These are phyloP conservation scores for Peniophora sp. DNA, from an alignment of 1,284 basidiomycete species.

Conservation along the genomic window DNA sequence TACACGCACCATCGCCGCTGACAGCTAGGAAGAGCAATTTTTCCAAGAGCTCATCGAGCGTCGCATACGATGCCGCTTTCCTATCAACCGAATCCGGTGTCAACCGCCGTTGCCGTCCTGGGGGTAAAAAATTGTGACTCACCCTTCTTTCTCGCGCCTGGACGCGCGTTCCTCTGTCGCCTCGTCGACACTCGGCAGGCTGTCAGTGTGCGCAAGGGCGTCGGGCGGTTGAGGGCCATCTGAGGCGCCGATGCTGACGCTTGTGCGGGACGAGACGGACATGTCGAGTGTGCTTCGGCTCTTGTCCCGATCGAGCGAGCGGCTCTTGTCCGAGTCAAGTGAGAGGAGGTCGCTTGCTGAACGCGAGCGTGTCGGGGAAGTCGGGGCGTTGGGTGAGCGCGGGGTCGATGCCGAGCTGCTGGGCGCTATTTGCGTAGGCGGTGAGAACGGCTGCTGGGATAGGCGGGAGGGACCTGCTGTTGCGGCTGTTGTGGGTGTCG, in stretches of 20 bases:
- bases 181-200: conserved; percentile 8
- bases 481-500: conserved; percentile 39
- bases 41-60: conserved; percentile 67
- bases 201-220: conserved; percentile 6
- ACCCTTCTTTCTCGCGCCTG: conserved; percentile 21
- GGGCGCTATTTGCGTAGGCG: conserved; percentile 3
- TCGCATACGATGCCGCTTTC: conserved; percentile 45
- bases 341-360: conserved; percentile 49
- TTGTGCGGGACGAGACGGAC: not conserved
- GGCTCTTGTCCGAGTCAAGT: conserved; percentile 31
- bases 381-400: conserved; percentile 15
- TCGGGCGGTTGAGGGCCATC: conserved; percentile 4
- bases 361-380: conserved; percentile 41
- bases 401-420: conserved; percentile 10
- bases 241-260: conserved; percentile 1
- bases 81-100: conserved; percentile 3
- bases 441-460: conserved; percentile 19
- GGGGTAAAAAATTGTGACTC: conserved; percentile 7
- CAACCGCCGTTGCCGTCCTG: not conserved
- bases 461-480: conserved; percentile 24
- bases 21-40: conserved; percentile 69
- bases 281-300: conserved; percentile 6
- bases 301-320: conserved; percentile 7
- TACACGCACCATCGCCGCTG: conserved; percentile 64
- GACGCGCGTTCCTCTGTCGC: conserved; percentile 9